Conservation (phyloP, 2,329 filamentous ascomycete genomes). For the Talaromyces verruculosus region DNA sequence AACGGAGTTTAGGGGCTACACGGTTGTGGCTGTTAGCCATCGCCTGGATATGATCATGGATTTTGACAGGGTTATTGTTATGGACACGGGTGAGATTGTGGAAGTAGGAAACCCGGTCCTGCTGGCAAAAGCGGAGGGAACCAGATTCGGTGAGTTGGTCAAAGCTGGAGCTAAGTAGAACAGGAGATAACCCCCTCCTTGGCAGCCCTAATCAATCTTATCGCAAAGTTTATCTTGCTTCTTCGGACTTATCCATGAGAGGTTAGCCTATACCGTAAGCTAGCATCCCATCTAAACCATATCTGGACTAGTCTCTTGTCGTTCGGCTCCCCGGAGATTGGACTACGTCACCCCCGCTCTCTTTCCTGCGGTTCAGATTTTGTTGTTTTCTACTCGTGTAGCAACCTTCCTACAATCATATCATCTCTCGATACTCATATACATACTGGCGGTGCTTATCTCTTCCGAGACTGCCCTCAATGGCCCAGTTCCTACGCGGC, state of each 20-base stretch:
- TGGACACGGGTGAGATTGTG: constrained; percentile 37
- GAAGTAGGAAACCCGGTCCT: constrained; percentile 36
- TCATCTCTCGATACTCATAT: background rate
- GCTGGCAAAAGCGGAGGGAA: constrained; percentile 1
- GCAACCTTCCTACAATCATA: background rate
- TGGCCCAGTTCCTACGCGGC: constrained; percentile 84
- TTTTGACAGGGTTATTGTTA: constrained; percentile 39
- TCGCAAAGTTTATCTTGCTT: background rate
- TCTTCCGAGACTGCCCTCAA: constrained; percentile 48
- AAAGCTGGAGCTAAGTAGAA: constrained; percentile 10
- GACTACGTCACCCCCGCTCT: constrained; percentile 5
- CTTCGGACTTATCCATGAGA: background rate
- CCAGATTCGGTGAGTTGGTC: constrained; percentile 11
- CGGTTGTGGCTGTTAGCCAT: constrained; percentile 60
- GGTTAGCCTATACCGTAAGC: background rate
- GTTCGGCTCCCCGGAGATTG: background rate
- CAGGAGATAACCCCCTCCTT: background rate
- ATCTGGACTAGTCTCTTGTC: background rate
- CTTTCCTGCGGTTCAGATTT: background rate
- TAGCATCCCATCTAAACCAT: background rate
- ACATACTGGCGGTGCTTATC: background rate
- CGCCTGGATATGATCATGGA: constrained; percentile 50
- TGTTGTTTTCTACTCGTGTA: background rate
- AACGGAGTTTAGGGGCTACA: constrained; percentile 55
- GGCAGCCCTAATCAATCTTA: constrained; percentile 1